phyloP scores from a whole-genome alignment of 495 filamentous ascomycete genomes.

The Hypoxylon crocopeplum region DNA sequence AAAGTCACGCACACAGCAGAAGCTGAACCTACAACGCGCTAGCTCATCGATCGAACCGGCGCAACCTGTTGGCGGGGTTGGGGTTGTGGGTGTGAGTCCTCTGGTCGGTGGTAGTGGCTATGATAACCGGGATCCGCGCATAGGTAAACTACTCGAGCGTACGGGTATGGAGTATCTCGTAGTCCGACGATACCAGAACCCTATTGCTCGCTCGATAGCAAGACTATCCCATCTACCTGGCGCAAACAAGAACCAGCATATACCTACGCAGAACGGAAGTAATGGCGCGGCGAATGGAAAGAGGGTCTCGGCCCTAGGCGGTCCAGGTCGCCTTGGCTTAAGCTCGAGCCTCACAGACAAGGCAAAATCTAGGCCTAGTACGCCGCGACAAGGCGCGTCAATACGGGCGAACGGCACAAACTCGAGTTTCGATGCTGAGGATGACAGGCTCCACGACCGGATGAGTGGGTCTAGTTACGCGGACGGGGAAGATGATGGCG shows the following conservation, averaged over 20 bases:
- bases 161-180: constrained; percentile 71
- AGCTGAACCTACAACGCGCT: constrained; percentile 72
- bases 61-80: constrained; percentile 48
- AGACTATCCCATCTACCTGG: constrained; percentile 60
- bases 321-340: constrained; percentile 42
- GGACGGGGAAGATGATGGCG: constrained; percentile 52
- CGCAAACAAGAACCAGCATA: constrained; percentile 52
- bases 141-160: constrained; percentile 64
- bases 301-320: constrained; percentile 30
- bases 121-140: constrained; percentile 58
- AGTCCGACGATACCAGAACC: constrained; percentile 71
- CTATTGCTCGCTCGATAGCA: constrained; percentile 62
- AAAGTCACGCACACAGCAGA: constrained; percentile 72
- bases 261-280: constrained; percentile 44
- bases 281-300: constrained; percentile 35
- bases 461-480: constrained; percentile 52
- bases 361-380: constrained; percentile 38
- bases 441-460: constrained; percentile 43
- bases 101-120: constrained; percentile 50
- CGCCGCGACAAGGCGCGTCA: constrained; percentile 39
- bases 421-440: constrained; percentile 50
- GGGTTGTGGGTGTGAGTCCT: constrained; percentile 44
- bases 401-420: constrained; percentile 40
- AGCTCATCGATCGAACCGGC: constrained; percentile 68
- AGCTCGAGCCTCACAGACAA: constrained; percentile 49